Conservation (phyloP, 495 filamentous ascomycete species). For the Staphylotrichum tortipilum region DNA sequence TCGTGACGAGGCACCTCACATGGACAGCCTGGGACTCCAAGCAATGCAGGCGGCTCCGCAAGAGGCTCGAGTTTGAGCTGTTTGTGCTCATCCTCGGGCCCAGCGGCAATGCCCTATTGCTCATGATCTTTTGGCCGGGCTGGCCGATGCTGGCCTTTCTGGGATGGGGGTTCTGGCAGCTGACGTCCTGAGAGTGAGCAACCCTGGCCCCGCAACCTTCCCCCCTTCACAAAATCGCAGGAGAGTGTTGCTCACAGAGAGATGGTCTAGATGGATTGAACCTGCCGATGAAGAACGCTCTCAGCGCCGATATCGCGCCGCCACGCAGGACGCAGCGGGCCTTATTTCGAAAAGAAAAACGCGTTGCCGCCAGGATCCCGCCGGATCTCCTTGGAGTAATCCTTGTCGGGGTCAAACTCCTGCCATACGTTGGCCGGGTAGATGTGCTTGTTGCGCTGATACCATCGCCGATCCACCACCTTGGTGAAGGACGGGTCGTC, state of each 20-base stretch:
- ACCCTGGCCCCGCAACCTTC: too few relatives aligned
- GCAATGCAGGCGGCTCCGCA: conserved; percentile 23
- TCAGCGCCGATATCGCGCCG: background rate
- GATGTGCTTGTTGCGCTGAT: conserved; percentile 94
- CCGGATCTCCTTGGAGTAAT: conserved; percentile 72
- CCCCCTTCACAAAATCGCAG: too few relatives aligned
- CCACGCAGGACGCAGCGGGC: background rate
- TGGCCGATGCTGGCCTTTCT: conserved; percentile 30
- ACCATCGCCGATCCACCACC: conserved; percentile 94
- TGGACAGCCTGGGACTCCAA: conserved; percentile 27
- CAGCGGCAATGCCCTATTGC: conserved; percentile 29
- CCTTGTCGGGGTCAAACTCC: conserved; percentile 81
- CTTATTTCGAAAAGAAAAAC: conserved; percentile 69
- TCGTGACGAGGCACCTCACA: conserved; percentile 1
- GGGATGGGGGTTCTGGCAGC: conserved; percentile 15
- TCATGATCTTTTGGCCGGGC: conserved; percentile 43
- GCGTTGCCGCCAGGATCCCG: conserved; percentile 82
- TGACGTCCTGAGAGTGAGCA: conserved; percentile 17
- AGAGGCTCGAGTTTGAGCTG: conserved; percentile 37
- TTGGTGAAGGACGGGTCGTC: conserved; percentile 84
- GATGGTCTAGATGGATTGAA: too few relatives aligned
- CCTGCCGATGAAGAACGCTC: too few relatives aligned
- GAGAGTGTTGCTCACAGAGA: too few relatives aligned
- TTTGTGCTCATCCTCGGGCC: conserved; percentile 34
- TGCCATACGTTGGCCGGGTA: conserved; percentile 95